Evolutionary conservation across 2,329 filamentous ascomycete genomes (phyloP).

Genomic region (Lachnellula suecica): DNA sequence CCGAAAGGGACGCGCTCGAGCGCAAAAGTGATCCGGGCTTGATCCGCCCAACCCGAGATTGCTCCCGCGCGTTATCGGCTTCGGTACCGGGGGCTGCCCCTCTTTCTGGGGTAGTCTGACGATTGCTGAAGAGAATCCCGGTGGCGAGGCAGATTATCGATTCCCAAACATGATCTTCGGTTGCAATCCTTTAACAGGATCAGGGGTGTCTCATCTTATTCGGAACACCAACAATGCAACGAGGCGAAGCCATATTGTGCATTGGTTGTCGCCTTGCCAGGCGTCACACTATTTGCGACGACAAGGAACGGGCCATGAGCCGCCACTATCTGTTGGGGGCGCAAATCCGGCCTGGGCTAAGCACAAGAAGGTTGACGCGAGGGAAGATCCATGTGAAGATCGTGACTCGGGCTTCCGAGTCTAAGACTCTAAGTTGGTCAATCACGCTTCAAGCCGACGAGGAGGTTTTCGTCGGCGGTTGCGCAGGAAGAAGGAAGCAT

Average conservation of each 20-base stretch:
- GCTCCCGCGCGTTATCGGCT: constrained; percentile 12
- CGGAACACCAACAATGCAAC: background rate
- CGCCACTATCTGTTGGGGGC: constrained; percentile 1
- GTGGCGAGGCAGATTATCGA: constrained; percentile 9
- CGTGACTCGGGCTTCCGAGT: background rate
- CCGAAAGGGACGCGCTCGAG: background rate
- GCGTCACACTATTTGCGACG: constrained; percentile 2
- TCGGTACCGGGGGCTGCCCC: constrained; percentile 4
- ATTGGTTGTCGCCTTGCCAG: background rate
- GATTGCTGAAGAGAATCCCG: background rate
- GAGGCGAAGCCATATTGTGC: background rate
- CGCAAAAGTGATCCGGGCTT: background rate
- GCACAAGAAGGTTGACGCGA: constrained; percentile 9
- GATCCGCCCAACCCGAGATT: constrained; percentile 8
- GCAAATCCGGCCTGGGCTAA: background rate
- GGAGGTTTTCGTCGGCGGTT: constrained; percentile 2
- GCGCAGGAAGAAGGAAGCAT: background rate
- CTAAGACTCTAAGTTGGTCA: background rate
- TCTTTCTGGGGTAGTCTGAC: constrained; percentile 12
- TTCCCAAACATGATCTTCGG: no score
- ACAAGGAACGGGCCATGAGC: constrained; percentile 13
- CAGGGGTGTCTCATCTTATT: background rate
- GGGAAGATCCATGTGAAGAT: background rate
- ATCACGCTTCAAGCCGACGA: background rate
- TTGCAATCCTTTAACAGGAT: no score